Evolutionary conservation across 371 early-diverging fungal genomes (phyloP).

Genomic region (Batrachochytrium dendrobatidis): DNA sequence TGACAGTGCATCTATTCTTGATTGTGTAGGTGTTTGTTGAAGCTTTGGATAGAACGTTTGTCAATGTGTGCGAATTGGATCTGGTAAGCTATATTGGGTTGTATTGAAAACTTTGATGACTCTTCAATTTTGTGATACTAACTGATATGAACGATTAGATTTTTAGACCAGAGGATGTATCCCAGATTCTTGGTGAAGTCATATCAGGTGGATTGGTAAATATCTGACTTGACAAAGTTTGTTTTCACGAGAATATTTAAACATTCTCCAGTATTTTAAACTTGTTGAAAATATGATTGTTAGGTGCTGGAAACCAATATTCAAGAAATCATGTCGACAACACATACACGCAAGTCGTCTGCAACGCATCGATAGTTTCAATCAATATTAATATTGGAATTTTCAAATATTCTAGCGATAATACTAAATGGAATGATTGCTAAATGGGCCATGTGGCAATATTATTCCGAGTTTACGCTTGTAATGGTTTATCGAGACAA

Average conservation of each 20-base stretch:
- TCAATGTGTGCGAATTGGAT: constrained; percentile 95
- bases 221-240: too few relatives aligned
- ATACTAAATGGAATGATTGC: too few relatives aligned
- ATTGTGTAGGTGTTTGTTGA: constrained; percentile 93
- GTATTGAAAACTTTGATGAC: neutral
- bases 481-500: too few relatives aligned
- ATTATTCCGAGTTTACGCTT: too few relatives aligned
- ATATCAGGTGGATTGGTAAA: constrained; percentile 41
- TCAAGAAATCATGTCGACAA: constrained; percentile 16
- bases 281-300: neutral
- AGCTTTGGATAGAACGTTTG: constrained; percentile 82
- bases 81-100: constrained; percentile 27
- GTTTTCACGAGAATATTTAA: neutral
- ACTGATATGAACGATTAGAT: constrained; percentile 13
- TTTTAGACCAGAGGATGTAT: constrained; percentile 42
- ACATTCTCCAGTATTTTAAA: neutral
- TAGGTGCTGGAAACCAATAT: constrained; percentile 22
- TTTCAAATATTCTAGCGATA: too few relatives aligned
- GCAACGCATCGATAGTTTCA: too few relatives aligned
- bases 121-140: neutral
- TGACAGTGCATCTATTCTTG: neutral
- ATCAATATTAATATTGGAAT: too few relatives aligned
- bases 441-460: too few relatives aligned
- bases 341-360: too few relatives aligned
- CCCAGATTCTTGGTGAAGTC: constrained; percentile 35